A percentile compares a stretch with the other conserved stretches of the same genome.
Conservation (phyloP, 139 green algal species). For the Chlamydomonas eustigma region DNA sequence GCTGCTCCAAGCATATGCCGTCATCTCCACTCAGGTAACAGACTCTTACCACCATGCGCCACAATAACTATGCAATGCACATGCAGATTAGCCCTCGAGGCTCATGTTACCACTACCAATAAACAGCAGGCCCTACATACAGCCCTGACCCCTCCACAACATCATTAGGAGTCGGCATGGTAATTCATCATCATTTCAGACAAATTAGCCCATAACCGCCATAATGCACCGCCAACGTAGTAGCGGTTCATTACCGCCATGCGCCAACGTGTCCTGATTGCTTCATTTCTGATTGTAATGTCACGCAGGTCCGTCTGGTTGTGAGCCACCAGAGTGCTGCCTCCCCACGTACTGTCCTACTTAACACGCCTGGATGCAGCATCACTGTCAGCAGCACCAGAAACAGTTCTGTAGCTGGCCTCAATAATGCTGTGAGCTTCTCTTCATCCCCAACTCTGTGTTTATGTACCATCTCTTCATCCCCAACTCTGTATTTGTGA, state of each 20-base stretch:
- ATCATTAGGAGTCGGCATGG: not conserved
- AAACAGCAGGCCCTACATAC: no score
- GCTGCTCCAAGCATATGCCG: conserved; percentile 47
- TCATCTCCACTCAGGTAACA: conserved; percentile 2
- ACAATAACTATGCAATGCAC: not conserved
- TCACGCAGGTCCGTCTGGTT: conserved; percentile 49
- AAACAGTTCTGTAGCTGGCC: not conserved
- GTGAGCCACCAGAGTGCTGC: conserved; percentile 62
- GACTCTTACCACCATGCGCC: not conserved
- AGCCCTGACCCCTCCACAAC: not conserved
- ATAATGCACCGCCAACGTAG: no score
- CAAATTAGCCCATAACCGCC: no score
- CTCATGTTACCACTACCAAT: no score
- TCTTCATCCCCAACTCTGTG: conserved; percentile 18
- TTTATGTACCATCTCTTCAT: conserved; percentile 33
- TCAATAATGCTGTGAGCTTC: no score
- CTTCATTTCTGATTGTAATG: not conserved
- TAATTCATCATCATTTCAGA: not conserved
- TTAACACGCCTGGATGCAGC: not conserved
- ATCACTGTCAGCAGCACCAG: not conserved
- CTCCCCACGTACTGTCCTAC: conserved; percentile 46
- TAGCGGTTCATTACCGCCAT: no score
- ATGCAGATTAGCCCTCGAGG: no score
- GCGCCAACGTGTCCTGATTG: not conserved
- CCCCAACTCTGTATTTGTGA: no score